A percentile compares a stretch with the other conserved stretches of the same genome.
Conservation (phyloP, 1,284 basidiomycete species). For the Leccinum cinnamomeum region DNA sequence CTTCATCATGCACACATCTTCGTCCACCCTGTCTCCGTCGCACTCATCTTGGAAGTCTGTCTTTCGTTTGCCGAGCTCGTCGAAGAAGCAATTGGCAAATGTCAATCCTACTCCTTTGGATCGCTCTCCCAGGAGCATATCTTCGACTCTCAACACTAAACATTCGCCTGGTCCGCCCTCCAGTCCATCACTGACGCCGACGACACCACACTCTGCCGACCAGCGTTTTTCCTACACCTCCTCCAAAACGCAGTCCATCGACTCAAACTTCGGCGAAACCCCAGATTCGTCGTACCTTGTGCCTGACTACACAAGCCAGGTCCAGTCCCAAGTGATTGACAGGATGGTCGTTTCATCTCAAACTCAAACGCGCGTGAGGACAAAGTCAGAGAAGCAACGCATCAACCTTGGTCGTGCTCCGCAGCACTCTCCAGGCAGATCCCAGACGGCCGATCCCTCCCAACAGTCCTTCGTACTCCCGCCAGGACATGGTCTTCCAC, state of each 20-base stretch:
- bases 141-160: conserved; percentile 31
- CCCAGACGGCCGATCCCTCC: conserved; percentile 37
- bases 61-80: conserved; percentile 36
- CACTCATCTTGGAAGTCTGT: conserved; percentile 37
- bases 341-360: conserved; percentile 3
- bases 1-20: conserved; percentile 25
- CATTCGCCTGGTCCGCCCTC: conserved; percentile 36
- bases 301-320: conserved; percentile 35
- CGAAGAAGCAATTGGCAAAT: conserved; percentile 30
- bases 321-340: conserved; percentile 36
- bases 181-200: conserved; percentile 51
- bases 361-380: conserved; percentile 43
- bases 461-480: conserved; percentile 40
- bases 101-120: conserved; percentile 23
- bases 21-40: conserved; percentile 27
- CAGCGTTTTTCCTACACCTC: conserved; percentile 71
- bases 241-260: conserved; percentile 66
- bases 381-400: conserved; percentile 61
- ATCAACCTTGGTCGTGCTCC: conserved; percentile 20
- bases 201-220: conserved; percentile 45
- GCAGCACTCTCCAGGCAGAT: conserved; percentile 26
- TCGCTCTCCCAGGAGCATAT: conserved; percentile 38
- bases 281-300: conserved; percentile 36
- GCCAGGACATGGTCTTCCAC: conserved; percentile 35
- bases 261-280: conserved; percentile 48